Base-by-base conservation (phyloP, 2,329 filamentous ascomycete genomes). In the Graphilbum ipis-grandicollis region DNA sequence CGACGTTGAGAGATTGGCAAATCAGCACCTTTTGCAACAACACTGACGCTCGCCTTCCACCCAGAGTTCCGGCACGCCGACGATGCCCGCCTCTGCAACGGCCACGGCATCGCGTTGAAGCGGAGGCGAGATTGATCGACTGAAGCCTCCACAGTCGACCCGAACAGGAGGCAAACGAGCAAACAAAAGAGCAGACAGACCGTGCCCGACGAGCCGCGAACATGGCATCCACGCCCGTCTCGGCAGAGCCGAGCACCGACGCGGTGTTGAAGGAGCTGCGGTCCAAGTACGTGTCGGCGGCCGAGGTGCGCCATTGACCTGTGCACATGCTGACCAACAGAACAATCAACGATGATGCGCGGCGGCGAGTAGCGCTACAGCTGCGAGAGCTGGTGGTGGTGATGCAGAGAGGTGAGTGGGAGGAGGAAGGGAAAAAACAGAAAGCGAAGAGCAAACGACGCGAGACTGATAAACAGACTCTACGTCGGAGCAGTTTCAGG, bases 401-500 rank as follows among this genome's bases (percentile, higher is more conserved):
- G 12, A 70, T 65, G 44, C 66, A 72, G 44, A 60, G 68, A 62
- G 69, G 69, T 71, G 46, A 35, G 56, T 38, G 9, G 9, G 21
- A 18, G 14, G 8, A 13, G 13, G 28, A 9, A 13, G 19, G 2
- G 23, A 12, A 17, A 3, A 25, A 19, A 7, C n/a, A 22, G 12
- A 15, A 19, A 9, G 18, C 25, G 5, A 9, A 17, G 15, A 23
- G 6, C 21, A 14, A 17, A 12, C 22, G 25, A 31, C n/a, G 17
- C 32, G 33, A 15, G 3, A 6, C 12, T 13, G 12, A 14, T 17
- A 19, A 36, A 12, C 43, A 73, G 90, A 96, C 58, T 71, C 90
- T 52, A 71, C 73, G 19, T 69, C 79, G 37, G 84, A 90, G 51
- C 75, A 79, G 44, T 96, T 96, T 57, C 57, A 59, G 31, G 45